phyloP scores from a whole-genome alignment of 164 flowering plant genomes.

The Dillenia suffruticosa region DNA sequence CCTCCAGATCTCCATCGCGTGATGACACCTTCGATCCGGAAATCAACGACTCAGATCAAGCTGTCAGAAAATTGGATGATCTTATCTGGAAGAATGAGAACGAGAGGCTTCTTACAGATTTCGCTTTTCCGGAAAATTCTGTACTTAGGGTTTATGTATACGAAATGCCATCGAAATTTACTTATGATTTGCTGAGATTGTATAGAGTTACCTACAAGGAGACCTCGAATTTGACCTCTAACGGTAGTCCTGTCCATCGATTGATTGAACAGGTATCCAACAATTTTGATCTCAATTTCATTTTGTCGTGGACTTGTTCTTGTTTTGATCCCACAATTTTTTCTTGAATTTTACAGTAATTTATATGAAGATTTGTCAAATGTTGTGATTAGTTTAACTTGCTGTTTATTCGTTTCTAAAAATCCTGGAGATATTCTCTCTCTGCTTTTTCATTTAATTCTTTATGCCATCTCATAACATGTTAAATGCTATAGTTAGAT shows the following conservation, averaged over 20 bases:
- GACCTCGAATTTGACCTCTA: slow-evolving; percentile 83
- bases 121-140: slow-evolving; percentile 23
- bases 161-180: slow-evolving; percentile 87
- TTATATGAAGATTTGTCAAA: background rate
- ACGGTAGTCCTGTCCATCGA: slow-evolving; percentile 98
- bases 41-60: slow-evolving; percentile 13
- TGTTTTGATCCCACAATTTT: background rate
- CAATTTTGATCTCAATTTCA: background rate
- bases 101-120: slow-evolving; percentile 33
- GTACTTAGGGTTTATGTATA: slow-evolving; percentile 76
- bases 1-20: slow-evolving; percentile 13
- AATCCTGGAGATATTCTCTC: too few species aligned
- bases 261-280: slow-evolving; percentile 78
- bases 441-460: too few species aligned
- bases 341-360: background rate
- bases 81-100: slow-evolving; percentile 42
- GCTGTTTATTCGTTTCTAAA: too few species aligned
- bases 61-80: slow-evolving; percentile 41
- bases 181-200: slow-evolving; percentile 84
- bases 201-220: slow-evolving; percentile 68
- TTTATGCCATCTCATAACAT: too few species aligned
- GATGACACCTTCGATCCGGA: slow-evolving; percentile 26
- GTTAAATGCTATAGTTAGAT: too few species aligned
- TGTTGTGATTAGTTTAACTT: background rate
- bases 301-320: background rate